Evolutionary conservation across 768 basidiomycete genomes (phyloP).

Genomic region (Auricularia cornea): DNA sequence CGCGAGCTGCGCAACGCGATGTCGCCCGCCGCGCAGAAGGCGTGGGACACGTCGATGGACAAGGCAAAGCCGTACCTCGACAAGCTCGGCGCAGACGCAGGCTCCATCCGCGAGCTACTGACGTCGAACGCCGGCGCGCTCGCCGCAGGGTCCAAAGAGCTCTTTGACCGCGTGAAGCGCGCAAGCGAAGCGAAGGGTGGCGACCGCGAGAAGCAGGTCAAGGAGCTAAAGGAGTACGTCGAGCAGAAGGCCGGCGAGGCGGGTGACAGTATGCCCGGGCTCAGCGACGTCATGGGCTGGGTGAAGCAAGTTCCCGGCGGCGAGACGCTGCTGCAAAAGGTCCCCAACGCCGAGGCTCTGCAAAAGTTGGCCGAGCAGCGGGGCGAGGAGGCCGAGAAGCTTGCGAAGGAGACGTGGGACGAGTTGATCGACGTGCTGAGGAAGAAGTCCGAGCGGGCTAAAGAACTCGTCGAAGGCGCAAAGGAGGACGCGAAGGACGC

Average conservation of each 20-base stretch:
- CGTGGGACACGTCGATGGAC: conserved; percentile 18
- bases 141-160: conserved; percentile 15
- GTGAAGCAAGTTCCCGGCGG: conserved; percentile 21
- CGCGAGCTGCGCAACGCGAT: conserved; percentile 19
- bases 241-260: conserved; percentile 20
- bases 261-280: conserved; percentile 12
- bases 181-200: conserved; percentile 13
- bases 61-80: conserved; percentile 19
- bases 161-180: conserved; percentile 20
- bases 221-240: conserved; percentile 22
- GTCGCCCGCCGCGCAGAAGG: conserved; percentile 16
- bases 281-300: conserved; percentile 20
- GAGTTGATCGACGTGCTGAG: conserved; percentile 21
- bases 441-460: conserved; percentile 23
- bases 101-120: conserved; percentile 16
- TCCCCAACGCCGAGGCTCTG: conserved; percentile 18
- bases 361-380: conserved; percentile 16
- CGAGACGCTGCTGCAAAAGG: conserved; percentile 19
- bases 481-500: conserved; percentile 16
- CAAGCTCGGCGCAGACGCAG: conserved; percentile 16
- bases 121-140: conserved; percentile 20
- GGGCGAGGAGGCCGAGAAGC: conserved; percentile 22
- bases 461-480: conserved; percentile 16
- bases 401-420: conserved; percentile 24
- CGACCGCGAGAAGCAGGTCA: conserved; percentile 20